phyloP scores from a whole-genome alignment of 495 filamentous ascomycete genomes.

The Tetracladium marchalianum region DNA sequence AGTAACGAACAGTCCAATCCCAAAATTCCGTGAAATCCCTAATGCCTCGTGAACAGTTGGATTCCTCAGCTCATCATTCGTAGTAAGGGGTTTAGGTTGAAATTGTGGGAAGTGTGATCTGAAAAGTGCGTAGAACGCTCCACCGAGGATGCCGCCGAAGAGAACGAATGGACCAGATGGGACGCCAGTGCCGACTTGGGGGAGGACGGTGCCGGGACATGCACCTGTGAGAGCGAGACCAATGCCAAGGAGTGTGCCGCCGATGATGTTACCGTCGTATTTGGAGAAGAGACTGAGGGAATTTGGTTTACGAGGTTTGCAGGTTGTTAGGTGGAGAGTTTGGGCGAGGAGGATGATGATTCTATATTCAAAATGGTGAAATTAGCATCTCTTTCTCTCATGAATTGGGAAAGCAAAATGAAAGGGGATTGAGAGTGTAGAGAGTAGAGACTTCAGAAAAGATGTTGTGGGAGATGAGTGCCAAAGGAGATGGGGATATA shows the following conservation, averaged over 20 bases:
- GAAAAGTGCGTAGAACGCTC: slow-evolving; percentile 21
- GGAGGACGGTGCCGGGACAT: slow-evolving; percentile 46
- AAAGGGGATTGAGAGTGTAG: too few relatives aligned
- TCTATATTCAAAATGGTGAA: too few relatives aligned
- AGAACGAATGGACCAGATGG: slow-evolving; percentile 32
- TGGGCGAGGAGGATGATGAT: slow-evolving; percentile 24
- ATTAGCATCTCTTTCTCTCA: too few relatives aligned
- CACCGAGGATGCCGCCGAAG: slow-evolving; percentile 32
- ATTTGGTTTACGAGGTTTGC: slow-evolving; percentile 5
- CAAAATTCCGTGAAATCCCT: slow-evolving; percentile 14
- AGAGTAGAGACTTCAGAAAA: too few relatives aligned
- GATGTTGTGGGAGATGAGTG: too few relatives aligned
- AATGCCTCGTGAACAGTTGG: slow-evolving; percentile 26
- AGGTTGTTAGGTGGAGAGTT: slow-evolving; percentile 18
- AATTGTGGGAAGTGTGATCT: neutral
- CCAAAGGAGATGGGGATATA: too few relatives aligned
- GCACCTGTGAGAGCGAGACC: slow-evolving; percentile 47
- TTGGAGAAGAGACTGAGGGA: slow-evolving; percentile 28
- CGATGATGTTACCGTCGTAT: slow-evolving; percentile 47
- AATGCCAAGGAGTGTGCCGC: slow-evolving; percentile 39
- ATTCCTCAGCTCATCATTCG: slow-evolving; percentile 3
- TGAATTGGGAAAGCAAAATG: too few relatives aligned
- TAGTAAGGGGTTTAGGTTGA: slow-evolving; percentile 2
- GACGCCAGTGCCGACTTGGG: slow-evolving; percentile 40
- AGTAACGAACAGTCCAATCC: neutral